These are phyloP conservation scores for Prillingera fragicola DNA, from an alignment of 1,284 basidiomycete species.

Conservation along the genomic window DNA sequence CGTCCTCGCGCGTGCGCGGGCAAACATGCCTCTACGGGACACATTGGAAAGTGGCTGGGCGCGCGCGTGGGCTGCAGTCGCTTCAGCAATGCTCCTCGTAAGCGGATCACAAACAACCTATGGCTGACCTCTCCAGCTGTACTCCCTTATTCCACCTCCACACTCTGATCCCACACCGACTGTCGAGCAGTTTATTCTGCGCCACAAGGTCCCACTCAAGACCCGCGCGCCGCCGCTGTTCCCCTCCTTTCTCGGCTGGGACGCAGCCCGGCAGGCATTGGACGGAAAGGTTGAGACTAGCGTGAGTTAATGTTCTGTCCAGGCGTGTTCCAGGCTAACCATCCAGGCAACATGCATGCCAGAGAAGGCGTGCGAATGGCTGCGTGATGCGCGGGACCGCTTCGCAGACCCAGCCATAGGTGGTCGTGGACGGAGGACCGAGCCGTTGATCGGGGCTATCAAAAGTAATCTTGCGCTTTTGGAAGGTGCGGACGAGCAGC, in stretches of 20 bases:
- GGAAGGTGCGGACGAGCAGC: no score
- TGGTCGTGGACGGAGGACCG: no score
- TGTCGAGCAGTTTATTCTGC: constrained; percentile 9
- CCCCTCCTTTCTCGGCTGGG: constrained; percentile 5
- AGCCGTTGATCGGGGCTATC: no score
- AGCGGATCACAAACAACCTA: constrained; percentile 4
- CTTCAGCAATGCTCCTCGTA: constrained; percentile 28
- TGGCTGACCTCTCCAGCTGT: constrained; percentile 13
- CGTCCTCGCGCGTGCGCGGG: constrained; percentile 1
- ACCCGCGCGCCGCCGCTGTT: neutral
- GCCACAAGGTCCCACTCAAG: constrained; percentile 12
- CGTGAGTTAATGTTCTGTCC: no score
- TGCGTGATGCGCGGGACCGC: no score
- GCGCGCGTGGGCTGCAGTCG: constrained; percentile 20
- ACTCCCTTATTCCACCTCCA: constrained; percentile 8
- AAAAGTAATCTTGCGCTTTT: no score
- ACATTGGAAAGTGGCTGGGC: constrained; percentile 15
- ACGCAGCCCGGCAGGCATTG: neutral
- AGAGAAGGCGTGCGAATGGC: no score
- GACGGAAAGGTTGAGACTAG: no score
- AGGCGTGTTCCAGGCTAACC: no score
- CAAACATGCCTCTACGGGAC: neutral
- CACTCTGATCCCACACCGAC: neutral
- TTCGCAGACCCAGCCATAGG: no score
- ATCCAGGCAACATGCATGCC: no score